Evolutionary conservation across 805 yeast genomes (phyloP).

Genomic region (Ogataea ganodermae): DNA sequence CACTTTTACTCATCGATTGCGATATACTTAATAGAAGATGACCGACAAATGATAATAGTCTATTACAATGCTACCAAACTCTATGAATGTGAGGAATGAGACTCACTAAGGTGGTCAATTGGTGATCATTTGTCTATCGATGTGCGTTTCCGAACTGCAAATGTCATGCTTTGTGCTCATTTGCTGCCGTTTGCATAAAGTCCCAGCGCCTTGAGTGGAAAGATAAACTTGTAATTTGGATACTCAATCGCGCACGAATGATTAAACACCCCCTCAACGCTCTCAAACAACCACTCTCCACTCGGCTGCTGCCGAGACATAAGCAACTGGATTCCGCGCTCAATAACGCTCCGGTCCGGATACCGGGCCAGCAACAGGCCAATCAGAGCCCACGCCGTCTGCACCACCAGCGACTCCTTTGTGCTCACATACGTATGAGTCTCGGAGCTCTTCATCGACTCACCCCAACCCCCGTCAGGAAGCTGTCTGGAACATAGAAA

Average conservation of each 20-base stretch:
- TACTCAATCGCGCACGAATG: conserved; percentile 92
- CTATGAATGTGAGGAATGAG: too few species aligned
- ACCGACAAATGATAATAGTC: too few species aligned
- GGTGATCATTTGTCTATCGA: too few species aligned
- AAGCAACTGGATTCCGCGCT: conserved; percentile 61
- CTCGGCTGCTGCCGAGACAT: conserved; percentile 64
- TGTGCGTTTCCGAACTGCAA: too few species aligned
- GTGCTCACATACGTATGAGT: conserved; percentile 68
- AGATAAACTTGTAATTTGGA: conserved; percentile 87
- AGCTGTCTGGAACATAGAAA: conserved; percentile 75
- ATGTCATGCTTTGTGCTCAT: not conserved
- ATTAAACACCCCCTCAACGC: conserved; percentile 93
- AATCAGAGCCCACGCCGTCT: conserved; percentile 90
- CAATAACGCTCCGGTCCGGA: conserved; percentile 66
- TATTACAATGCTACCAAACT: too few species aligned
- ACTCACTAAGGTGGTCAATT: too few species aligned
- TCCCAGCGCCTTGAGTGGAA: conserved; percentile 92
- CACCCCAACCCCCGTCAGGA: conserved; percentile 97
- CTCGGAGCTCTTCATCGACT: conserved; percentile 88
- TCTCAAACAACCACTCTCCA: conserved; percentile 88
- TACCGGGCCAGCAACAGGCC: conserved; percentile 80
- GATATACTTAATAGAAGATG: too few species aligned
- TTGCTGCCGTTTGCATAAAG: conserved; percentile 42
- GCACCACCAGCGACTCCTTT: conserved; percentile 69
- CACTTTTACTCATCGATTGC: too few species aligned